Evolutionary conservation across 2,329 filamentous ascomycete genomes (phyloP).

Genomic region (Cladosporium sp.): DNA sequence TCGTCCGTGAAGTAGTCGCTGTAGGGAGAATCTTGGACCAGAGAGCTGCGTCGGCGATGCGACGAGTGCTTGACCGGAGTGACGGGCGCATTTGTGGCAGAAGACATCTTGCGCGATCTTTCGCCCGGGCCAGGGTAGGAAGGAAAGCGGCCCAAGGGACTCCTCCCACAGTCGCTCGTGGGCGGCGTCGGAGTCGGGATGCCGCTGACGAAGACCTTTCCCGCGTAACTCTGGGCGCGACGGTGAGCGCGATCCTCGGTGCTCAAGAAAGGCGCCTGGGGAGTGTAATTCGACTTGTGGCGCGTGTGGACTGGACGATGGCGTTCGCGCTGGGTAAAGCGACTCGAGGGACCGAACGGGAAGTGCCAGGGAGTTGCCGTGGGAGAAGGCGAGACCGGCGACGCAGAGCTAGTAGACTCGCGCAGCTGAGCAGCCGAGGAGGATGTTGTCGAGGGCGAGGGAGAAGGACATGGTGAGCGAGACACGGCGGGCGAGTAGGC

Average conservation of each 20-base stretch:
- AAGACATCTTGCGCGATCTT: conserved; percentile 18
- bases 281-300: conserved; percentile 18
- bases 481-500: conserved; percentile 8
- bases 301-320: conserved; percentile 10
- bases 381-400: neutral
- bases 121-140: conserved; percentile 15
- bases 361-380: conserved; percentile 26
- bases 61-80: conserved; percentile 22
- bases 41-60: conserved; percentile 18
- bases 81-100: conserved; percentile 18
- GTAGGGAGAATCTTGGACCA: conserved; percentile 35
- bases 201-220: neutral
- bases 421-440: neutral
- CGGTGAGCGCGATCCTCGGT: conserved; percentile 28
- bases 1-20: conserved; percentile 40
- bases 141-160: conserved; percentile 9
- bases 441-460: conserved; percentile 8
- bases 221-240: conserved; percentile 20
- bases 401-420: neutral
- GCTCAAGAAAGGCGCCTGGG: conserved; percentile 23
- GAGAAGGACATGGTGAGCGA: conserved; percentile 14
- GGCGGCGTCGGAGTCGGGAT: conserved; percentile 12
- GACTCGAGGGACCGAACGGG: conserved; percentile 28
- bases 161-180: conserved; percentile 13
- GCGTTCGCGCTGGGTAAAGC: conserved; percentile 27